Conservation (phyloP, 352 stramenopile genomes). For the Plasmopara viticola region DNA sequence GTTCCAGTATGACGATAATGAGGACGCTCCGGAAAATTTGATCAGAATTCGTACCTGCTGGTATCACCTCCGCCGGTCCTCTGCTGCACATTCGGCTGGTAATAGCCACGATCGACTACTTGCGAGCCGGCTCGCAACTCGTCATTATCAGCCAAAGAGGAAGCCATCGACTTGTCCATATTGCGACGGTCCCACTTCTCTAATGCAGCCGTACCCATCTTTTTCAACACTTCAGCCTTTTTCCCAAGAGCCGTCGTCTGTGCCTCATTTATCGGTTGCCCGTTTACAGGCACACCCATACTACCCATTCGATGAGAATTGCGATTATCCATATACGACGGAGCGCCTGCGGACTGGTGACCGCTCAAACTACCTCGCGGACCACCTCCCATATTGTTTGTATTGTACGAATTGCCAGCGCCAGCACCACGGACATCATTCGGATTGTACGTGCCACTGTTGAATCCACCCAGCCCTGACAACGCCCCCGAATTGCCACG, state of each 20-base stretch:
- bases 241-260: slow-evolving; percentile 62
- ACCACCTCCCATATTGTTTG: slow-evolving; percentile 16
- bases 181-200: slow-evolving; percentile 84
- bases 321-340: slow-evolving; percentile 50
- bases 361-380: slow-evolving; percentile 14
- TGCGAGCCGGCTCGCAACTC: slow-evolving; percentile 59
- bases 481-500: slow-evolving; percentile 29
- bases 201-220: slow-evolving; percentile 67
- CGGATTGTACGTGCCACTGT: slow-evolving; percentile 40
- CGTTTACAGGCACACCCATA: slow-evolving; percentile 46
- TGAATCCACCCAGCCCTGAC: slow-evolving; percentile 33
- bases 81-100: slow-evolving; percentile 57
- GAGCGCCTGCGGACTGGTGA: slow-evolving; percentile 12
- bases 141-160: slow-evolving; percentile 82
- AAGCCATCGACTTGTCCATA: slow-evolving; percentile 88
- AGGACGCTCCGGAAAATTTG: slow-evolving; percentile 1
- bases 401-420: slow-evolving; percentile 26
- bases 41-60: slow-evolving; percentile 39
- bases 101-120: slow-evolving; percentile 69
- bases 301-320: slow-evolving; percentile 30
- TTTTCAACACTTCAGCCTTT: slow-evolving; percentile 74
- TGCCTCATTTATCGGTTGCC: slow-evolving; percentile 33
- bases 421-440: slow-evolving; percentile 30
- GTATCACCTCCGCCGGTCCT: slow-evolving; percentile 65
- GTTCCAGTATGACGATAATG: slow-evolving; percentile 3